Evolutionary conservation across 768 basidiomycete species (phyloP).

Genomic region (Punctularia strigosozonata): DNA sequence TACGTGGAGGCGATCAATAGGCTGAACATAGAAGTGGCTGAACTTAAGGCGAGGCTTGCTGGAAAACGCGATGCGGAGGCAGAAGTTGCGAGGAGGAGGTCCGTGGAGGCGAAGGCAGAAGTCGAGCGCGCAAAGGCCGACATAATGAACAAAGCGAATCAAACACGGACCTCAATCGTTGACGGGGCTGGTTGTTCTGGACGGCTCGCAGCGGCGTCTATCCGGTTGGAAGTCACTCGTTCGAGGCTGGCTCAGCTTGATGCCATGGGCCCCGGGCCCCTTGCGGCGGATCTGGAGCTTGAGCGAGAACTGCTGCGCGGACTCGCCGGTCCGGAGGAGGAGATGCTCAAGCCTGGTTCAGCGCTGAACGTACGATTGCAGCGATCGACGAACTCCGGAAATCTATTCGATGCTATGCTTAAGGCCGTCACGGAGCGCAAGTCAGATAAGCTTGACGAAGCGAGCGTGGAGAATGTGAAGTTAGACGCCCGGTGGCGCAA

Average conservation of each 20-base stretch:
- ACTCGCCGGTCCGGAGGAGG: constrained; percentile 62
- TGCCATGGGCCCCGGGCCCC: constrained; percentile 21
- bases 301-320: constrained; percentile 60
- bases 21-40: constrained; percentile 71
- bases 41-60: constrained; percentile 77
- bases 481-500: constrained; percentile 53
- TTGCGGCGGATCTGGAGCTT: constrained; percentile 52
- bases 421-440: constrained; percentile 73
- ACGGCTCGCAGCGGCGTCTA: constrained; percentile 57
- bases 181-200: constrained; percentile 71
- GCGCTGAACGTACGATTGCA: constrained; percentile 44
- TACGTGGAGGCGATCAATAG: constrained; percentile 93
- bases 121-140: constrained; percentile 66
- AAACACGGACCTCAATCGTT: constrained; percentile 56
- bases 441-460: constrained; percentile 68
- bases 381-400: constrained; percentile 60
- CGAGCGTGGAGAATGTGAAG: constrained; percentile 56
- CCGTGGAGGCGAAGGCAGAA: constrained; percentile 58
- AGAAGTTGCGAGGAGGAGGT: constrained; percentile 55
- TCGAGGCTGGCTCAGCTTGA: constrained; percentile 50
- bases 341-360: constrained; percentile 46
- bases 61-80: constrained; percentile 54
- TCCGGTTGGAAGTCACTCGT: constrained; percentile 53
- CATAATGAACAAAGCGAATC: constrained; percentile 58
- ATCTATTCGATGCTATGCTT: constrained; percentile 80